Conservation (phyloP, 257 asterid species). For the Solanum habrochaites region DNA sequence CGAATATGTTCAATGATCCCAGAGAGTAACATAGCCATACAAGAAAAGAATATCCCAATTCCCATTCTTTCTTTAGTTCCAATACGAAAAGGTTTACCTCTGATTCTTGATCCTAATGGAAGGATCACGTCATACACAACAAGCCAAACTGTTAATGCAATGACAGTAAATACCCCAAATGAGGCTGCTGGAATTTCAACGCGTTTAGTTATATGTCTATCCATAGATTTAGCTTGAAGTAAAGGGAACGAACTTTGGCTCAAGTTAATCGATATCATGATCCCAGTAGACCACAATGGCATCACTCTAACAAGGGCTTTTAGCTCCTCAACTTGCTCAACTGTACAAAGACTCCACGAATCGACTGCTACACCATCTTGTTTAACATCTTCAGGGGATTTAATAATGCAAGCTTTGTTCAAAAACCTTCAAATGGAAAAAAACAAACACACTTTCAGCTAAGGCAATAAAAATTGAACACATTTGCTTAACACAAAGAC, state of each 20-base stretch:
- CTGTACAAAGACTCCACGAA: slow-evolving; percentile 45
- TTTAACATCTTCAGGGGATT: slow-evolving; percentile 27
- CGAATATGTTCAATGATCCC: slow-evolving; percentile 43
- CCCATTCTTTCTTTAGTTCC: slow-evolving; percentile 54
- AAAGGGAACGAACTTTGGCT: slow-evolving; percentile 41
- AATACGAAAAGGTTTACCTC: slow-evolving; percentile 29
- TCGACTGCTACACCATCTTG: slow-evolving; percentile 18
- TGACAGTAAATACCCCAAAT: slow-evolving; percentile 30
- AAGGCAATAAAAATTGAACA: neutral
- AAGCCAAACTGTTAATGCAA: slow-evolving; percentile 36
- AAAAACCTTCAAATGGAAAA: slow-evolving; percentile 33
- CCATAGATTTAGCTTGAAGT: slow-evolving; percentile 61
- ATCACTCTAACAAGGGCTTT: slow-evolving; percentile 44
- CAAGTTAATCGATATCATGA: slow-evolving; percentile 41
- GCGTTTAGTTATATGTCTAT: slow-evolving; percentile 35
- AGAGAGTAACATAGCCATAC: slow-evolving; percentile 30
- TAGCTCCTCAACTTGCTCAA: slow-evolving; percentile 57
- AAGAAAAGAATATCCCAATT: slow-evolving; percentile 33
- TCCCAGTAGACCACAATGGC: slow-evolving; percentile 69
- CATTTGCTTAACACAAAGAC: neutral
- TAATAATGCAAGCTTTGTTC: slow-evolving; percentile 59
- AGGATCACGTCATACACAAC: slow-evolving; percentile 36
- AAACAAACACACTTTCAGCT: neutral
- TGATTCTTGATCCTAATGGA: slow-evolving; percentile 39
- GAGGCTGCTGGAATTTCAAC: slow-evolving; percentile 68